Conservation (phyloP, 495 filamentous ascomycete species). For the Lasiosphaeria miniovina region DNA sequence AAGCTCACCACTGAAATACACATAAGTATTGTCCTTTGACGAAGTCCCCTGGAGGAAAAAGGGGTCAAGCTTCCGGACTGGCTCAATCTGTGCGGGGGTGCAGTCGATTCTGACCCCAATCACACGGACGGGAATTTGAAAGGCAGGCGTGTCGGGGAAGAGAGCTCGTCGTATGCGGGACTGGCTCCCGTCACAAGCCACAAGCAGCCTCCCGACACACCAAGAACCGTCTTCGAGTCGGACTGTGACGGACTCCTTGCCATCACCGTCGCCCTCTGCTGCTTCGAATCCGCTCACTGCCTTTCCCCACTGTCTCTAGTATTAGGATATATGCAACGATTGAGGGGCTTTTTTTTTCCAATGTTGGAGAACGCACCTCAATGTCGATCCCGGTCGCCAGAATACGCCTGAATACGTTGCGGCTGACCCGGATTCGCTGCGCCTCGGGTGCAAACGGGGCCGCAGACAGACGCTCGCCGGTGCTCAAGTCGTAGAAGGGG, state of each 20-base stretch:
- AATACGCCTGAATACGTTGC: slow-evolving; percentile 47
- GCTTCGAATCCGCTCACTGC: slow-evolving; percentile 17
- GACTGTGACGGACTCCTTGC: slow-evolving; percentile 21
- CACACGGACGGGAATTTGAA: slow-evolving; percentile 28
- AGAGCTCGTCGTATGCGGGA: slow-evolving; percentile 26
- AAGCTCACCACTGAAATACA: slow-evolving; percentile 33
- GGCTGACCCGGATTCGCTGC: slow-evolving; percentile 48
- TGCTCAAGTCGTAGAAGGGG: slow-evolving; percentile 53
- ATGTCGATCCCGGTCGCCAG: slow-evolving; percentile 49
- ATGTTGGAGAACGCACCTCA: slow-evolving; percentile 23
- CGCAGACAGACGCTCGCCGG: slow-evolving; percentile 38
- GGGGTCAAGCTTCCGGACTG: slow-evolving; percentile 47
- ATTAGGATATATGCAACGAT: background rate
- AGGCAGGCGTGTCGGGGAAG: slow-evolving; percentile 21
- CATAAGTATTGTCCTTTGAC: slow-evolving; percentile 52
- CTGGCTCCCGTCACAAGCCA: slow-evolving; percentile 32
- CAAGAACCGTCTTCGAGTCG: slow-evolving; percentile 31
- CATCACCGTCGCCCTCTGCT: background rate
- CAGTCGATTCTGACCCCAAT: slow-evolving; percentile 31
- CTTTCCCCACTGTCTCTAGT: slow-evolving; percentile 27
- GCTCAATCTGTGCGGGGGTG: slow-evolving; percentile 29
- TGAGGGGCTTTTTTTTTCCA: background rate
- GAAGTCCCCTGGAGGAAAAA: slow-evolving; percentile 61
- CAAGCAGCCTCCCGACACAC: slow-evolving; percentile 24
- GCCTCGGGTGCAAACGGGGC: slow-evolving; percentile 45